Base-by-base conservation (phyloP, 768 basidiomycete species). In the Paxillus rubicundulus region DNA sequence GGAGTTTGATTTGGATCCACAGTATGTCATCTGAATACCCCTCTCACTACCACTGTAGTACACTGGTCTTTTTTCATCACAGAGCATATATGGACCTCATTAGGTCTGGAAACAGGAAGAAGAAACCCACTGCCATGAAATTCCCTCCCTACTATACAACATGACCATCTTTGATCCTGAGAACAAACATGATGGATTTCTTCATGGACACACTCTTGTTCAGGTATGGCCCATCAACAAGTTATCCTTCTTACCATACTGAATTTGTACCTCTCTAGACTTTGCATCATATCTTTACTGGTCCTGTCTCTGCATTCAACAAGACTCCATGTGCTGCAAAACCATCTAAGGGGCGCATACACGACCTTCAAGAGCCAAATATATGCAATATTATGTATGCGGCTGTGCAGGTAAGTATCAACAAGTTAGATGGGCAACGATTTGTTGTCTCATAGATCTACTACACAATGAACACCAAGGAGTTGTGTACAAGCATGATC, bases 321-420 rank as follows among this genome's bases (percentile, higher is more conserved):
- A 42, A 42, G 33, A 49, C 37, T 2, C 28, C 5, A 18, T 8
- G 18, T 9, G 28, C 48, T 39, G 21, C 39, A 12, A 49, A 49
- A 27, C 48, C 48, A 5, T 4, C 48, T 1, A 49, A 49, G 12
- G 48, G 48, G 9, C 30, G 41, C 17, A 40, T 33, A 17, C 48
- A 49, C n/a, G 17, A 32, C 28, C 10, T 49, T 5, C 18, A 7
- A 21, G 37, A 49, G 28, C 48, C 39, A 9, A 36, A 41, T 12
- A 28, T 41, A 7, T 27, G 17, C 17, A 49, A 49, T 7, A 49
- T 49, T 27, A 41, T 49, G 48, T 49, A 49, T 41, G 48, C 39
- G 9, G 48, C 48, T 5, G 41, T 49, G 30, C 39, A 49, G 48
- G 48, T 49, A 38, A 48, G 10, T 17, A 27, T 2, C 17, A 10